phyloP scores from a whole-genome alignment of 768 basidiomycete species.

The Leucosporidium creatinivorum region DNA sequence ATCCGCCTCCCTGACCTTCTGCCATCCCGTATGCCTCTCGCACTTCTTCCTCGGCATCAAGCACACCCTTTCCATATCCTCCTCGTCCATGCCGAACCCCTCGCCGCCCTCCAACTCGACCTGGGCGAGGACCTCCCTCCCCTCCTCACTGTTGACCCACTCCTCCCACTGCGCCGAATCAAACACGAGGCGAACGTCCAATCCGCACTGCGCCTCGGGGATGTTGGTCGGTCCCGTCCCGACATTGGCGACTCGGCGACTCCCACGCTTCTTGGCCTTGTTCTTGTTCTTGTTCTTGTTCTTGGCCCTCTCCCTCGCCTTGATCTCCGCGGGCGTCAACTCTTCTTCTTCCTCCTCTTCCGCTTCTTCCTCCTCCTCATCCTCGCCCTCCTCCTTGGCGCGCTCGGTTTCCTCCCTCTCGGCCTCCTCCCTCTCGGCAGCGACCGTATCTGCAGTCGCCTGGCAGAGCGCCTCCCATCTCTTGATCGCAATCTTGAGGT shows the following conservation, averaged over 20 bases:
- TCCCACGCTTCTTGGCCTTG: slow-evolving; percentile 2
- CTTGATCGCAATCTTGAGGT: slow-evolving; percentile 22
- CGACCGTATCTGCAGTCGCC: slow-evolving; percentile 16
- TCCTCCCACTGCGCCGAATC: slow-evolving; percentile 65
- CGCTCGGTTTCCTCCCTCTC: neutral
- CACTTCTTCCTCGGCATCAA: slow-evolving; percentile 32
- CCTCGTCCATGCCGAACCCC: no score
- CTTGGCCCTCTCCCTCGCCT: no score
- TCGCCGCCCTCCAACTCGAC: slow-evolving; percentile 49
- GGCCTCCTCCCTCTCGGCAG: neutral
- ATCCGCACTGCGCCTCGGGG: slow-evolving; percentile 56
- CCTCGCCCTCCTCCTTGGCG: slow-evolving; percentile 42
- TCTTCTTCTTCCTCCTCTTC: no score
- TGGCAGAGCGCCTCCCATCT: slow-evolving; percentile 34
- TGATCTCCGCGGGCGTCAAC: no score
- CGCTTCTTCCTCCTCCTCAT: slow-evolving; percentile 54
- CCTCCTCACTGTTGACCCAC: slow-evolving; percentile 45
- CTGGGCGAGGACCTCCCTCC: slow-evolving; percentile 59
- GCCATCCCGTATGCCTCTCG: slow-evolving; percentile 37
- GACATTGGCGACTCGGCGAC: slow-evolving; percentile 35
- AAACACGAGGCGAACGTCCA: slow-evolving; percentile 77
- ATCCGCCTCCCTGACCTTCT: slow-evolving; percentile 36
- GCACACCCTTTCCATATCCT: slow-evolving; percentile 35
- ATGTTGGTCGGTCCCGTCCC: slow-evolving; percentile 52
- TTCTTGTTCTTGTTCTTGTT: slow-evolving; percentile 7